Evolutionary conservation across 75 land plant genomes (phyloP), one percentile per base, ranked within the genome.

Genomic region (Chamaecyparis obtusa): DNA sequence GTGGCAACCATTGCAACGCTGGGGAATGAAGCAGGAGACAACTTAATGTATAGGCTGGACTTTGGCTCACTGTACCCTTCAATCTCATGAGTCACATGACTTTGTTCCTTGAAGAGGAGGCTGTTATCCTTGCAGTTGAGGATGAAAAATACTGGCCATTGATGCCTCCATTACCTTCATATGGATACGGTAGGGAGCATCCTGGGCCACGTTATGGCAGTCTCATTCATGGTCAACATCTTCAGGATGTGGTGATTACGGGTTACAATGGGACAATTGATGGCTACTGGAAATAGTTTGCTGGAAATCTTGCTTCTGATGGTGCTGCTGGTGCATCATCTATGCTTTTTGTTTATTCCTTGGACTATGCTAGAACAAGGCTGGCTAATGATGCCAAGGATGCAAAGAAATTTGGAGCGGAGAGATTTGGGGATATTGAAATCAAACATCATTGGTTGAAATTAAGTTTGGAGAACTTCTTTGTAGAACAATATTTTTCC

Each of bases 21-120:
- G 67, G 91, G 85, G 64, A 86, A 44, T 85, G 88, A 60, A 33
- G 98, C 96, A 15, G 99, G 99, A 0, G 99, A 60, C 99, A 98
- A 94, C 95, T 98, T 43, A 95, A 92, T 87, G 99, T 98, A 87
- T 94, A 91, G 17, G 85, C 97, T 79, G 99, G 99, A 35, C 3
- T 84, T 14, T 98, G 99, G 99, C 92, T 98, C n/a, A 98, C 99
- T 13, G 99, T 94, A n/a, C 99, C 99, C 1, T 96, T 98, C 86
- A 96, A 96, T 87, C 92, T 98, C 24, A 98, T 99, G 72, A 96
- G 99, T 85, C 94, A 94, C 83, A 94, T 98, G 94, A 98, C 99
- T 33, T 88, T 97, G 84, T 98, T 96, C 85, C 96, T 98, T 46
- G 96, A 91, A 11, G 93, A 94, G 54, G 97, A 88, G 79, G 94